These are phyloP conservation scores for Fusarium xyrophilum DNA, from an alignment of 2,329 filamentous ascomycete species.

Conservation along the genomic window DNA sequence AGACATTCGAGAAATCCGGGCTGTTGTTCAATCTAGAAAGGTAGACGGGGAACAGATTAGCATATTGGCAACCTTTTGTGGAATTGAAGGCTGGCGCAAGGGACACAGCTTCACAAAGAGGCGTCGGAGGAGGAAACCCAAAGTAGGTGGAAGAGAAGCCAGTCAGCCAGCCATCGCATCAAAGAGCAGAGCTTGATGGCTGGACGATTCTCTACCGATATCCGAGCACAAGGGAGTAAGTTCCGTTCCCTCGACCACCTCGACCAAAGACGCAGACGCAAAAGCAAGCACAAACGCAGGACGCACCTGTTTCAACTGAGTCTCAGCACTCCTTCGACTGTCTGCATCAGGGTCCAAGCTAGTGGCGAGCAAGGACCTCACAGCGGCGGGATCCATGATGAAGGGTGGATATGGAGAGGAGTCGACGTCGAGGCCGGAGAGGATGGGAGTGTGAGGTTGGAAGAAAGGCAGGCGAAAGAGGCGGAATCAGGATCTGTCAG, in stretches of 20 bases:
- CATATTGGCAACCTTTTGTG: neutral
- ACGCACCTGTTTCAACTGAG: slow-evolving; percentile 81
- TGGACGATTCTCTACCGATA: neutral
- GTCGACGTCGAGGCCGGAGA: slow-evolving; percentile 39
- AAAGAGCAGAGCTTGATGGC: neutral
- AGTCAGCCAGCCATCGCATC: neutral
- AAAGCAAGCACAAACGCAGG: slow-evolving; percentile 8
- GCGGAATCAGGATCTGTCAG: slow-evolving; percentile 44
- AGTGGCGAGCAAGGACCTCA: slow-evolving; percentile 78
- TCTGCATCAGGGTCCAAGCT: slow-evolving; percentile 79
- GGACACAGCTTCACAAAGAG: slow-evolving; percentile 21
- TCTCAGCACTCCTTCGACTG: slow-evolving; percentile 76
- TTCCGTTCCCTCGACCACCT: slow-evolving; percentile 14
- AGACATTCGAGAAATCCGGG: slow-evolving; percentile 90
- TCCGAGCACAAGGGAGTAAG: slow-evolving; percentile 4
- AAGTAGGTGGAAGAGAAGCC: neutral
- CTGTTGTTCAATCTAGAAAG: slow-evolving; percentile 80
- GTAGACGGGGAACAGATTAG: slow-evolving; percentile 32
- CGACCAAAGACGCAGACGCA: neutral
- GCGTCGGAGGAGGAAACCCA: slow-evolving; percentile 14
- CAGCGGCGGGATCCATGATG: slow-evolving; percentile 75
- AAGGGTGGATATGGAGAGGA: slow-evolving; percentile 28
- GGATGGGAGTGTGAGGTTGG: slow-evolving; percentile 34
- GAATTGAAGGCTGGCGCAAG: slow-evolving; percentile 22
- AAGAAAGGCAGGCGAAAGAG: slow-evolving; percentile 32